Percentiles rank a stretch among this genome's conserved stretches.
These are phyloP conservation scores for Apiosordaria backusii DNA, from an alignment of 495 filamentous ascomycete species.

Conservation along the genomic window DNA sequence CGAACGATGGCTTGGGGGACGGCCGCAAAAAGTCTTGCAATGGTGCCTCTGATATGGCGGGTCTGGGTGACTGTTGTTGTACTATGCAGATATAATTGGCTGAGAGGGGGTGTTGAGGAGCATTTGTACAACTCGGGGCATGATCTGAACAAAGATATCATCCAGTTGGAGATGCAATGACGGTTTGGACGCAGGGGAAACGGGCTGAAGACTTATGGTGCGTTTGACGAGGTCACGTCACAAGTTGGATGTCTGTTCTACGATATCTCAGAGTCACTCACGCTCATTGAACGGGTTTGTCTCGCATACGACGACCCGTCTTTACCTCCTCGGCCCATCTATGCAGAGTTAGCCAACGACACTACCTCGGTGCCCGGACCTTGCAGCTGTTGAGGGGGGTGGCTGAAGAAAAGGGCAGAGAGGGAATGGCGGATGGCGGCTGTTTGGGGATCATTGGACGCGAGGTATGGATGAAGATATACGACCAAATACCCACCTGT, in stretches of 20 bases:
- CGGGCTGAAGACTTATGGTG: background rate
- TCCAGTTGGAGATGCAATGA: constrained; percentile 14
- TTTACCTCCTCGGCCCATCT: background rate
- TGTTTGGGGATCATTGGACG: background rate
- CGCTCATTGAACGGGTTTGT: background rate
- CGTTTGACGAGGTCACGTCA: constrained; percentile 2
- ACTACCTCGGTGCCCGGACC: background rate
- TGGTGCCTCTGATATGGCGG: constrained; percentile 5
- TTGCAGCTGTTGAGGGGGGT: background rate
- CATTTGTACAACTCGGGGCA: constrained; percentile 16
- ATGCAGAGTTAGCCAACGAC: background rate
- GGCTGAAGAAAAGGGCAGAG: background rate
- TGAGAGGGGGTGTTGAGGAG: constrained; percentile 9
- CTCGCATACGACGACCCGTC: background rate
- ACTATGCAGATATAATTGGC: constrained; percentile 8
- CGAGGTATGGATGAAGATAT: constrained; percentile 4
- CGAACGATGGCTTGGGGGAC: constrained; percentile 29
- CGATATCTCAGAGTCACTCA: background rate
- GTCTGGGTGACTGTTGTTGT: constrained; percentile 19
- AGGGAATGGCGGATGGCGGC: background rate
- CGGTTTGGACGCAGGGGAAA: constrained; percentile 5
- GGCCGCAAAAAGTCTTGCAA: constrained; percentile 24
- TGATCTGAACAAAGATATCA: constrained; percentile 21
- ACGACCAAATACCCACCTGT: constrained; percentile 7
- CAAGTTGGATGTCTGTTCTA: constrained; percentile 2